Evolutionary conservation across 2,329 filamentous ascomycete species (phyloP).

Genomic region (Scleromitrula shiraiana): DNA sequence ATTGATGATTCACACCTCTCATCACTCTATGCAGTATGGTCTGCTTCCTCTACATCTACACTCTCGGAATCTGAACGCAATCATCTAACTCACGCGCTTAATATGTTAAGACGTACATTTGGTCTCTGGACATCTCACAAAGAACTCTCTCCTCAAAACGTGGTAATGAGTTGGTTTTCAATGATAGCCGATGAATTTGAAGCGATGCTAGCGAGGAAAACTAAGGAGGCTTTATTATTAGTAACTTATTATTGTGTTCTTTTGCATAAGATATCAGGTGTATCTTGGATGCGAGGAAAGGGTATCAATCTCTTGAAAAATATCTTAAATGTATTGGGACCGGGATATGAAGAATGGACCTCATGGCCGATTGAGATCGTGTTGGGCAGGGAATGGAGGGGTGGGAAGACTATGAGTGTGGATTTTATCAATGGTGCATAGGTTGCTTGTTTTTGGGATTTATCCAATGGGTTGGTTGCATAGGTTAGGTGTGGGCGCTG

Average conservation of each 20-base stretch:
- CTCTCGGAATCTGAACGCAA: constrained; percentile 1
- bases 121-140: constrained; percentile 21
- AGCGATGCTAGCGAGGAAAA: constrained; percentile 29
- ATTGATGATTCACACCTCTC: constrained; percentile 16
- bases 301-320: constrained; percentile 32
- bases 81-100: constrained; percentile 12
- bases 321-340: constrained; percentile 24
- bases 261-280: constrained; percentile 30
- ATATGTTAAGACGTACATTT: constrained; percentile 14
- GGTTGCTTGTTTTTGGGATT: background rate
- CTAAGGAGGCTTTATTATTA: constrained; percentile 32
- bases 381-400: constrained; percentile 7
- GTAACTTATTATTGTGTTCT: constrained; percentile 33
- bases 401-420: constrained; percentile 5
- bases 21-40: constrained; percentile 15
- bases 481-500: background rate
- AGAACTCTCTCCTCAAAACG: constrained; percentile 14
- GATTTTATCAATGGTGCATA: constrained; percentile 4
- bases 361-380: constrained; percentile 20
- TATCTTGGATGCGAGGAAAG: constrained; percentile 39
- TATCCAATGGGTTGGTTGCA: background rate
- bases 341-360: constrained; percentile 21
- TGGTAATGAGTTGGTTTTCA: constrained; percentile 33
- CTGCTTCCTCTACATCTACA: background rate
- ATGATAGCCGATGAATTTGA: constrained; percentile 27